phyloP scores from a whole-genome alignment of 176 grass and related monocot genomes.

The Aegilops umbellulata region DNA sequence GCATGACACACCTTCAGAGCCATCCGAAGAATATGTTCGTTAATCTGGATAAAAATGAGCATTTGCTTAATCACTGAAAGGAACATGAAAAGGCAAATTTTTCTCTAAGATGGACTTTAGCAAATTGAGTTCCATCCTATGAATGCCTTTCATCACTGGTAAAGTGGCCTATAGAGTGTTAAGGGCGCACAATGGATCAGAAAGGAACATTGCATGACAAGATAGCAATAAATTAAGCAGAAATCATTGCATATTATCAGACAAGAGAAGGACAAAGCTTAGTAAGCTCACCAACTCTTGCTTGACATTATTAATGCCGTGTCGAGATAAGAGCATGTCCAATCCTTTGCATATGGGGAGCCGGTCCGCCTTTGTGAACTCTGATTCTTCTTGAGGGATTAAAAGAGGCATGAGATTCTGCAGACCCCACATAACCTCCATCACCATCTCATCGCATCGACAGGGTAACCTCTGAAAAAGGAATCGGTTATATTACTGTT shows the following conservation, averaged over 20 bases:
- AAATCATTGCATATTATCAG: neutral
- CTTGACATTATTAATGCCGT: neutral
- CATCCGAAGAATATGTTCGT: neutral
- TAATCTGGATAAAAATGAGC: neutral
- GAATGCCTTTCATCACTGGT: neutral
- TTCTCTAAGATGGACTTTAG: neutral
- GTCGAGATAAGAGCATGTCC: neutral
- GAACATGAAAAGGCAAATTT: neutral
- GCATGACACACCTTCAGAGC: neutral
- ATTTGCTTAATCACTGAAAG: neutral
- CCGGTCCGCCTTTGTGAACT: neutral
- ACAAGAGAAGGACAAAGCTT: neutral
- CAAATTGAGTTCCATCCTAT: neutral
- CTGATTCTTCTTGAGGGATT: neutral
- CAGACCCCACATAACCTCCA: neutral
- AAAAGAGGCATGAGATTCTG: neutral
- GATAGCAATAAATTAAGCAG: neutral
- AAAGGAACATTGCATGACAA: too few species aligned
- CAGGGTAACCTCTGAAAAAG: neutral
- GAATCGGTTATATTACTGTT: neutral
- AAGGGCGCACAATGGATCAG: neutral
- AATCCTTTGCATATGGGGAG: neutral
- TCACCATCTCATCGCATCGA: neutral
- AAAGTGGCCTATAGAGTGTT: neutral
- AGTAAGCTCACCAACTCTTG: neutral